Conservation (phyloP, 345 rosid species). For the Populus davidiana region DNA sequence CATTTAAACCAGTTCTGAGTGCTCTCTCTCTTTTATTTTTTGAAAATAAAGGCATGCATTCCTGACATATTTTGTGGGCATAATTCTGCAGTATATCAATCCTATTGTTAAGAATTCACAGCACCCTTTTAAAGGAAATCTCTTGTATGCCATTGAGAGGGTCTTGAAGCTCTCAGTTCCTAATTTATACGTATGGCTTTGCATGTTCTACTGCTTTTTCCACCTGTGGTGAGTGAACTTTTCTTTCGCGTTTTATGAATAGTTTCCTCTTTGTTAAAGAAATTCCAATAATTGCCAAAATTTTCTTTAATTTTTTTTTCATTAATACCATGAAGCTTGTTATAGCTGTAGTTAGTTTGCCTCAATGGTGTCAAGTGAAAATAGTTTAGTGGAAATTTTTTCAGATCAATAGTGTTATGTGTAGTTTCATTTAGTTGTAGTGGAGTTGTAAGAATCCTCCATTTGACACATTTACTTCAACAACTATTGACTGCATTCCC, state of each 20-base stretch:
- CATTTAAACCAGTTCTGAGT: background rate
- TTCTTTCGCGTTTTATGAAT: background rate
- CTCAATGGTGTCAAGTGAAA: background rate
- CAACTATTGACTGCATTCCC: background rate
- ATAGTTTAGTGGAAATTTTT: background rate
- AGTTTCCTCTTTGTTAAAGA: background rate
- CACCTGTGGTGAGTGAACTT: slow-evolving; percentile 70
- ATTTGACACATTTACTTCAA: background rate
- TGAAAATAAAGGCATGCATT: background rate
- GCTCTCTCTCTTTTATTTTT: background rate
- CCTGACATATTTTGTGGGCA: slow-evolving; percentile 24
- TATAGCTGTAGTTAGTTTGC: background rate
- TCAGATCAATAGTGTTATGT: background rate
- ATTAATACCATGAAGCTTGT: background rate
- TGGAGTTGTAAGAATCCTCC: background rate
- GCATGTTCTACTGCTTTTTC: slow-evolving; percentile 98
- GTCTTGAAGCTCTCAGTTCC: slow-evolving; percentile 98
- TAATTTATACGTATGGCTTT: slow-evolving; percentile 92
- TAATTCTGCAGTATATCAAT: slow-evolving; percentile 83
- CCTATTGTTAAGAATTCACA: slow-evolving; percentile 92
- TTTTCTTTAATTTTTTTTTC: background rate
- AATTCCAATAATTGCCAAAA: background rate
- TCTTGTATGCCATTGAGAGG: slow-evolving; percentile 83
- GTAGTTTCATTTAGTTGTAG: no score
- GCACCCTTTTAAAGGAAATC: slow-evolving; percentile 89